These are phyloP conservation scores for Aspergillus tubingensis DNA, from an alignment of 2,329 filamentous ascomycete genomes.

Conservation along the genomic window DNA sequence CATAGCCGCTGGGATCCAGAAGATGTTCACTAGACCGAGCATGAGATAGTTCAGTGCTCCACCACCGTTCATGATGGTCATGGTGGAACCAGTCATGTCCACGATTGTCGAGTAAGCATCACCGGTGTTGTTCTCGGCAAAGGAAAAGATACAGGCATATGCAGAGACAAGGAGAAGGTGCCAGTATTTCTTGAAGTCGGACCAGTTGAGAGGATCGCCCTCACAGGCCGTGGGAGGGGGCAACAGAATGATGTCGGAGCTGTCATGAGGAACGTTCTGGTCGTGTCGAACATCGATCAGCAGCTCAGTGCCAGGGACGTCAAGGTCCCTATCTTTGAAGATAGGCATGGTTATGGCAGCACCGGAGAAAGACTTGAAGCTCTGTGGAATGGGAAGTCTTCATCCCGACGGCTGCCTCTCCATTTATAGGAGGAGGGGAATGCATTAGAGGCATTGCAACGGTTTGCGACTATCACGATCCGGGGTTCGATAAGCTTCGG, in stretches of 20 bases:
- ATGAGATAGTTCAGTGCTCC: conserved; percentile 45
- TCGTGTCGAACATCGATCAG: neutral
- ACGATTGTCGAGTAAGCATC: conserved; percentile 45
- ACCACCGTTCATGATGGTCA: conserved; percentile 45
- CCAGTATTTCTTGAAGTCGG: conserved; percentile 41
- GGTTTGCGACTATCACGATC: neutral
- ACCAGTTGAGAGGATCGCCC: conserved; percentile 30
- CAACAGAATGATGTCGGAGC: conserved; percentile 37
- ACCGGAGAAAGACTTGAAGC: neutral
- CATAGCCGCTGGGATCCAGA: conserved; percentile 39
- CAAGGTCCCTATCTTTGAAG: neutral
- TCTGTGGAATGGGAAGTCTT: neutral
- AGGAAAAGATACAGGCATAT: conserved; percentile 45
- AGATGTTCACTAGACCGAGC: conserved; percentile 44
- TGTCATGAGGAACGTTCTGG: conserved; percentile 12
- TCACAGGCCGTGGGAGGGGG: conserved; percentile 7
- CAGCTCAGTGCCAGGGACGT: conserved; percentile 1
- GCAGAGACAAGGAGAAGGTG: conserved; percentile 42
- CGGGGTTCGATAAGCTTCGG: neutral
- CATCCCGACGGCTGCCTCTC: neutral
- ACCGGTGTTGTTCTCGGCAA: conserved; percentile 45
- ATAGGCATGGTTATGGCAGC: neutral
- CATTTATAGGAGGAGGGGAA: neutral
- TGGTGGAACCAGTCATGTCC: conserved; percentile 39
- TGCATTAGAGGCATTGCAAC: neutral